phyloP scores from a whole-genome alignment of 768 basidiomycete genomes.

The Pulveroboletus frians region DNA sequence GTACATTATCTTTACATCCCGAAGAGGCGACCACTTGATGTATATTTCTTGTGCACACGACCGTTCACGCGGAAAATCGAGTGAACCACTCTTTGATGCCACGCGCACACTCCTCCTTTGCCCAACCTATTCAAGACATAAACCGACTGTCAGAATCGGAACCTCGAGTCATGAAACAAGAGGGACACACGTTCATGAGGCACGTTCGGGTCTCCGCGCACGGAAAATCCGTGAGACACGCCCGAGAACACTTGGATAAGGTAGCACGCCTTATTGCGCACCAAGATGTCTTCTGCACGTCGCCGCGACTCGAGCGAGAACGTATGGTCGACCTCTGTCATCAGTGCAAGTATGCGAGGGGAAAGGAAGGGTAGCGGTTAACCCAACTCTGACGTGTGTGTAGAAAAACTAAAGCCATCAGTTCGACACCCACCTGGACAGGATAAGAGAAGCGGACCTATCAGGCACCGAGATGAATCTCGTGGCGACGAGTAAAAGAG shows the following conservation, averaged over 20 bases:
- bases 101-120: constrained; percentile 51
- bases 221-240: background rate
- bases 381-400: background rate
- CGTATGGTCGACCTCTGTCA: constrained; percentile 44
- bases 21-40: too few relatives aligned
- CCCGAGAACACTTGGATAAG: constrained; percentile 52
- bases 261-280: constrained; percentile 45
- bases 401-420: background rate
- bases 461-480: background rate
- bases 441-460: too few relatives aligned
- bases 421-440: constrained; percentile 11
- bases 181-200: constrained; percentile 17
- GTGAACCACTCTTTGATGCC: constrained; percentile 45
- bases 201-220: constrained; percentile 13
- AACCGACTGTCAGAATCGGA: background rate
- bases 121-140: constrained; percentile 41
- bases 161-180: background rate
- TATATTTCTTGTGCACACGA: too few relatives aligned
- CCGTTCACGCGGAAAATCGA: background rate
- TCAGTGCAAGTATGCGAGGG: background rate
- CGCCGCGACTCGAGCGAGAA: constrained; percentile 47
- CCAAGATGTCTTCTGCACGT: constrained; percentile 51
- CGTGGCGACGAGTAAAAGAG: too few relatives aligned
- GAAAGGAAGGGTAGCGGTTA: background rate
- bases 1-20: too few relatives aligned